These are phyloP conservation scores for Cyanodermella asteris DNA, from an alignment of 2,329 filamentous ascomycete species.

Conservation along the genomic window DNA sequence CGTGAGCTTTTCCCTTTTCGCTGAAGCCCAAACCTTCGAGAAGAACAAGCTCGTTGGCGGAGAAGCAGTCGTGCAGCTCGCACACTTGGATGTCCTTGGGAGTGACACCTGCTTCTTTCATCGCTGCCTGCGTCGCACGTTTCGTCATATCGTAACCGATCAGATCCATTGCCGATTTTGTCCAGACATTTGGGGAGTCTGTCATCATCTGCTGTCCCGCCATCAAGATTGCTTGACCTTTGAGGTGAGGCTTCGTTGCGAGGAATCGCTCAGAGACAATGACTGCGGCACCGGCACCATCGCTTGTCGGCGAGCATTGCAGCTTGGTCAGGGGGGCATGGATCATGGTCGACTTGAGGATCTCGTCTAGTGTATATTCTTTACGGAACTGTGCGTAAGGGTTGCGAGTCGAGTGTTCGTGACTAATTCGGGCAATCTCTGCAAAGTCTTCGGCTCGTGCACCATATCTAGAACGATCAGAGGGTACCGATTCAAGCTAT, in stretches of 20 bases:
- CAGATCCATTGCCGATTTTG: constrained; percentile 59
- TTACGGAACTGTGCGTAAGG: constrained; percentile 96
- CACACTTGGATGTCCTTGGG: constrained; percentile 57
- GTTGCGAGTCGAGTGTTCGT: constrained; percentile 76
- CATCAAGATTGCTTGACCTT: constrained; percentile 63
- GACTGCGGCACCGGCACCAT: constrained; percentile 73
- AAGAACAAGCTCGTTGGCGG: constrained; percentile 76
- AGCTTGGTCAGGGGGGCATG: constrained; percentile 80
- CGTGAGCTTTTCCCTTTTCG: constrained; percentile 66
- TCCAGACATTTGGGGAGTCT: constrained; percentile 62
- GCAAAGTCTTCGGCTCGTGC: constrained; percentile 53
- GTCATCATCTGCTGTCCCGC: constrained; percentile 78
- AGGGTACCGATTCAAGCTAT: not conserved
- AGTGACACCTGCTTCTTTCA: constrained; percentile 46
- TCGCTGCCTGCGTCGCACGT: constrained; percentile 45
- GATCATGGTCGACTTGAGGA: constrained; percentile 56
- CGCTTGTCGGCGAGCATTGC: constrained; percentile 94
- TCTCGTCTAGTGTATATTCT: constrained; percentile 70
- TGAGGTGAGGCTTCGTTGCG: constrained; percentile 58
- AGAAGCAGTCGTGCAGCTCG: constrained; percentile 94
- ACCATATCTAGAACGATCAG: constrained; percentile 7
- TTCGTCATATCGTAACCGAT: constrained; percentile 74
- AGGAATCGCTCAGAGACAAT: constrained; percentile 80
- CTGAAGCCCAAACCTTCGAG: constrained; percentile 70
- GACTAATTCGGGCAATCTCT: constrained; percentile 83